Evolutionary conservation across 1,284 basidiomycete genomes (phyloP).

Genomic region (Puccinia triticina): DNA sequence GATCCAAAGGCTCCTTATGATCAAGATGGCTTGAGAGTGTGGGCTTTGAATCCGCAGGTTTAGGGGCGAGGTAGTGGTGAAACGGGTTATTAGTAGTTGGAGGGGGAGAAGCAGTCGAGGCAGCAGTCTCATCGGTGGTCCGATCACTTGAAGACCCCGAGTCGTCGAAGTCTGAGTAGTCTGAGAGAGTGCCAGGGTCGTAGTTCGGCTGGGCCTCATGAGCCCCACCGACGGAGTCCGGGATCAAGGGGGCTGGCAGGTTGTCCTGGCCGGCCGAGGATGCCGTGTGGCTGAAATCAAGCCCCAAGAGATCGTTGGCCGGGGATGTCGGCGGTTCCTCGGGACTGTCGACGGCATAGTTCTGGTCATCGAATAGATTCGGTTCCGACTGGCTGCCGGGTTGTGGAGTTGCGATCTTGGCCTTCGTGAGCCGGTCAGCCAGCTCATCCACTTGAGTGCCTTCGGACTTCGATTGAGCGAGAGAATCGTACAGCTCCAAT

Average conservation of each 20-base stretch:
- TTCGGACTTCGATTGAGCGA: not conserved
- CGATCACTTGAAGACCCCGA: not conserved
- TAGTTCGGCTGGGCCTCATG: not conserved
- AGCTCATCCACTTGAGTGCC: not conserved
- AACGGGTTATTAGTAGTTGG: constrained; percentile 13
- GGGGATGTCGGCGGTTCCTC: not conserved
- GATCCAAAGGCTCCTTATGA: constrained; percentile 13
- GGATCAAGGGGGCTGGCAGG: constrained; percentile 9
- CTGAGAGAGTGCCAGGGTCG: constrained; percentile 31
- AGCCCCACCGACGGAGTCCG: not conserved
- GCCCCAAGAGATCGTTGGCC: constrained; percentile 1
- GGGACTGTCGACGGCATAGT: not conserved
- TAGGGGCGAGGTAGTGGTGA: not conserved
- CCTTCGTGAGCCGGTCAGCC: not conserved
- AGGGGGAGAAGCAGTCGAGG: not conserved
- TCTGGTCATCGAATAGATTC: constrained; percentile 6
- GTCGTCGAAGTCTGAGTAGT: constrained; percentile 38
- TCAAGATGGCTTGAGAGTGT: not conserved
- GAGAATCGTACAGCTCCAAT: not conserved
- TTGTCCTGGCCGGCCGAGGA: not conserved
- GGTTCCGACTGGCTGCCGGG: not conserved
- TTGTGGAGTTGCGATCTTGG: not conserved
- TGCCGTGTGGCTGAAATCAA: not conserved
- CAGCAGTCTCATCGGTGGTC: not conserved
- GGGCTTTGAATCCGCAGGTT: too few relatives aligned